A percentile compares a stretch with the other conserved stretches of the same genome.
phyloP scores from a whole-genome alignment of 345 rosid genomes.

The Orychophragmus violaceus region DNA sequence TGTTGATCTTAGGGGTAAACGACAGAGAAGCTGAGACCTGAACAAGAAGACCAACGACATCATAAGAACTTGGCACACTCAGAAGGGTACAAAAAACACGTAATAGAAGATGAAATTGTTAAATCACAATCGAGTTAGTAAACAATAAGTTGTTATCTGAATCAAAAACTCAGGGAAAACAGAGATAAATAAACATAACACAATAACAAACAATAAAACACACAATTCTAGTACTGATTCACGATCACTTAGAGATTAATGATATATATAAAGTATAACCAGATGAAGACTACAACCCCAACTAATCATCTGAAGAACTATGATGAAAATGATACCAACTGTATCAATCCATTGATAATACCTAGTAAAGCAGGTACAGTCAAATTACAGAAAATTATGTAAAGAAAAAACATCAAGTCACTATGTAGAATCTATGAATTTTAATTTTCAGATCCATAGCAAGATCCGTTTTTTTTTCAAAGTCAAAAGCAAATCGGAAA shows the following conservation, averaged over 20 bases:
- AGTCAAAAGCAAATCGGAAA: neutral
- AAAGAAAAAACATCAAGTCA: slow-evolving; percentile 8
- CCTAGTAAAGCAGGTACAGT: neutral
- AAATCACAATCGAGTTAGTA: neutral
- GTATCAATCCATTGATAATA: neutral
- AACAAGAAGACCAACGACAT: neutral
- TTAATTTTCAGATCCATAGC: neutral
- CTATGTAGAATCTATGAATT: neutral
- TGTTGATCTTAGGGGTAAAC: slow-evolving; percentile 22
- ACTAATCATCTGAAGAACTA: too few relatives aligned
- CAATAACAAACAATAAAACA: neutral
- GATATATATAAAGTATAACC: too few relatives aligned
- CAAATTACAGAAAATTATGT: neutral
- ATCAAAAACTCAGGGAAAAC: too few relatives aligned
- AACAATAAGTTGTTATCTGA: too few relatives aligned
- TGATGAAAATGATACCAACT: neutral
- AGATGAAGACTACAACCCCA: too few relatives aligned
- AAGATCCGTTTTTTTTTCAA: neutral
- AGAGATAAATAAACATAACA: neutral
- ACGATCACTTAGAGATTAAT: neutral
- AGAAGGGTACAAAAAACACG: neutral
- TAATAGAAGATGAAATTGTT: neutral
- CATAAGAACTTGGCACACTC: neutral
- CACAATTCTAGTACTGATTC: neutral
- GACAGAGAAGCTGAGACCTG: slow-evolving; percentile 23